Conservation (phyloP, 768 basidiomycete genomes). For the Piloderma croceum region DNA sequence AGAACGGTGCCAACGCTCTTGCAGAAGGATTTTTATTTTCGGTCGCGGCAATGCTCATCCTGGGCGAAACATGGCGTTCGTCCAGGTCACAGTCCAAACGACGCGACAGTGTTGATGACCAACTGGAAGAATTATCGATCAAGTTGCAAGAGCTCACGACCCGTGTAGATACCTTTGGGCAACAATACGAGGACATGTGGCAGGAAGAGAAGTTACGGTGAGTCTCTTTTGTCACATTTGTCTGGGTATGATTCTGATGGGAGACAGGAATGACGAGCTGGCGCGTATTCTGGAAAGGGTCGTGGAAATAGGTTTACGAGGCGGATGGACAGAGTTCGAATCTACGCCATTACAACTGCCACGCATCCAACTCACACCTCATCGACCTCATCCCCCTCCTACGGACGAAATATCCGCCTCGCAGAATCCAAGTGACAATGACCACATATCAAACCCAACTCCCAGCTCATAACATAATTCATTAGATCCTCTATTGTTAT, state of each 20-base stretch:
- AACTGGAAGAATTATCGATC: conserved; percentile 51
- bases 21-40: conserved; percentile 82
- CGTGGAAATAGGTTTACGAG: conserved; percentile 60
- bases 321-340: conserved; percentile 62
- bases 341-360: conserved; percentile 51
- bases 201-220: conserved; percentile 43
- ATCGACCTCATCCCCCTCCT: neutral
- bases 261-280: conserved; percentile 58
- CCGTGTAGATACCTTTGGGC: conserved; percentile 36
- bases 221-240: conserved; percentile 14
- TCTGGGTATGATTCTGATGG: neutral
- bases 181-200: conserved; percentile 39
- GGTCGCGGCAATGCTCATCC: conserved; percentile 68
- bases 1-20: conserved; percentile 78
- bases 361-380: conserved; percentile 30
- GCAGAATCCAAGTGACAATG: neutral
- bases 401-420: neutral
- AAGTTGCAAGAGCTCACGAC: conserved; percentile 42
- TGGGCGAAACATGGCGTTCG: conserved; percentile 73
- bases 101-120: conserved; percentile 68
- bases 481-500: too few species aligned
- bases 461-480: neutral
- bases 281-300: conserved; percentile 57
- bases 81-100: conserved; percentile 65
- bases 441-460: neutral